A percentile compares a stretch with the other conserved stretches of the same genome.
These are phyloP conservation scores for Phytomonas serpens DNA, from an alignment of 208 protist species.

Conservation along the genomic window DNA sequence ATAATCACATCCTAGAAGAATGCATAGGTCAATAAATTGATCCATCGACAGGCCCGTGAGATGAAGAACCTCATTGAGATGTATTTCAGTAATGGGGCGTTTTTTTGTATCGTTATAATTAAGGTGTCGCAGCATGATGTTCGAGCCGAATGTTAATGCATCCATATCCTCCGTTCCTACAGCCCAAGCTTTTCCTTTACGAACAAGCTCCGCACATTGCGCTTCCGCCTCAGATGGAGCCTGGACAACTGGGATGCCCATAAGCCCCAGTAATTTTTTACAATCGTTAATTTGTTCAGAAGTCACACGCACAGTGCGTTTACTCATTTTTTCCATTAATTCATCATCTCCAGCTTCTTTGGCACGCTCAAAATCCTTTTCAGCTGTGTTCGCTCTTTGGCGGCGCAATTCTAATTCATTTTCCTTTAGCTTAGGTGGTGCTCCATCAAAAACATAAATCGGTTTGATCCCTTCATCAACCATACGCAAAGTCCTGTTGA, in stretches of 20 bases:
- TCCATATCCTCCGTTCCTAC: slow-evolving; percentile 99
- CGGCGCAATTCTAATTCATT: slow-evolving; percentile 89
- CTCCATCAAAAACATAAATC: slow-evolving; percentile 99
- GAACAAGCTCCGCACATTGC: slow-evolving; percentile 97
- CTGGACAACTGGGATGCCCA: slow-evolving; percentile 98
- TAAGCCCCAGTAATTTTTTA: slow-evolving; percentile 96
- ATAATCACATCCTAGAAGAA: slow-evolving; percentile 99
- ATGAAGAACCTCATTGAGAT: slow-evolving; percentile 84
- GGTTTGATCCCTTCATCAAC: slow-evolving; percentile 98
- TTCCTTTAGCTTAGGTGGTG: slow-evolving; percentile 95
- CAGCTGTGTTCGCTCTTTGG: slow-evolving; percentile 90
- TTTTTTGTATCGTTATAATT: slow-evolving; percentile 95
- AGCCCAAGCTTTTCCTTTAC: slow-evolving; percentile 93
- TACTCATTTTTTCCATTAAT: slow-evolving; percentile 92
- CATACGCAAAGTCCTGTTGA: slow-evolving; percentile 97
- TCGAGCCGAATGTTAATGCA: slow-evolving; percentile 97
- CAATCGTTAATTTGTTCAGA: slow-evolving; percentile 97
- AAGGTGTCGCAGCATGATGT: slow-evolving; percentile 95
- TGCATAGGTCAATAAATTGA: slow-evolving; percentile 99
- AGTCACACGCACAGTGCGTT: slow-evolving; percentile 91
- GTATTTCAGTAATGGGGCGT: slow-evolving; percentile 92
- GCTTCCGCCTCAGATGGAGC: slow-evolving; percentile 98
- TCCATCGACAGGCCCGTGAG: slow-evolving; percentile 79
- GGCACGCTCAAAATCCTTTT: slow-evolving; percentile 86
- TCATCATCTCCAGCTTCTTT: slow-evolving; percentile 86